Evolutionary conservation across 1,139 yeast genomes (phyloP).

Genomic region (Hemisphaericaspora lyxosophila): DNA sequence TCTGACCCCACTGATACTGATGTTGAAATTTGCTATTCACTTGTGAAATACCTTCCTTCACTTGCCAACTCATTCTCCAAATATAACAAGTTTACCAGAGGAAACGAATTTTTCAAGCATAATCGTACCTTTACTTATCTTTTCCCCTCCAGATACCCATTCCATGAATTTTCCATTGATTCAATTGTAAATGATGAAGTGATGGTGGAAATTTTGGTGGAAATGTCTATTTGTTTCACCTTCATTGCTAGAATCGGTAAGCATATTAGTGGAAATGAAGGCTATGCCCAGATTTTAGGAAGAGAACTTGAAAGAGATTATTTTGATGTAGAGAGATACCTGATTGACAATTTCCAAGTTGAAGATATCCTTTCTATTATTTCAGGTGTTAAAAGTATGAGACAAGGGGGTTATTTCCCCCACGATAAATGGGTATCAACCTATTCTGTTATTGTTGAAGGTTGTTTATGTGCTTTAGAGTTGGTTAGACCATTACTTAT

Average conservation of each 20-base stretch:
- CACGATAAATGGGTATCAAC: conserved; percentile 69
- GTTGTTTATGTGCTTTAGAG: conserved; percentile 58
- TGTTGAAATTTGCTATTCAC: conserved; percentile 40
- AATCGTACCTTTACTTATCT: conserved; percentile 64
- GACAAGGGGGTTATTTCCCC: conserved; percentile 64
- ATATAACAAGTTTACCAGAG: conserved; percentile 54
- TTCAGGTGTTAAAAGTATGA: conserved; percentile 57
- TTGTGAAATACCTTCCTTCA: conserved; percentile 53
- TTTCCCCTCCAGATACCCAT: conserved; percentile 71
- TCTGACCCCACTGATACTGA: conserved; percentile 21
- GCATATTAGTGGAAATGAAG: conserved; percentile 46
- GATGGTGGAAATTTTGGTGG: conserved; percentile 72
- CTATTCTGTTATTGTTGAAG: conserved; percentile 60
- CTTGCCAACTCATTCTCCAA: conserved; percentile 51
- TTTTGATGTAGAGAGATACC: conserved; percentile 33
- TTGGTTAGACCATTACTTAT: conserved; percentile 57
- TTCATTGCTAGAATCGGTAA: conserved; percentile 56
- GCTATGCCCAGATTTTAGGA: conserved; percentile 32
- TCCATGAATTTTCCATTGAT: conserved; percentile 65
- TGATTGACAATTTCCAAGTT: conserved; percentile 34
- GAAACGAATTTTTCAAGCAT: conserved; percentile 51
- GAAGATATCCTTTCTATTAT: conserved; percentile 48
- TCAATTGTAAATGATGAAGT: conserved; percentile 71
- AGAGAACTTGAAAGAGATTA: conserved; percentile 30
- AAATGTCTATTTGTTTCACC: conserved; percentile 60